Percentiles rank a stretch among this genome's conserved stretches.
Evolutionary conservation across 164 flowering plant species (phyloP).

Genomic region (Piper longum): DNA sequence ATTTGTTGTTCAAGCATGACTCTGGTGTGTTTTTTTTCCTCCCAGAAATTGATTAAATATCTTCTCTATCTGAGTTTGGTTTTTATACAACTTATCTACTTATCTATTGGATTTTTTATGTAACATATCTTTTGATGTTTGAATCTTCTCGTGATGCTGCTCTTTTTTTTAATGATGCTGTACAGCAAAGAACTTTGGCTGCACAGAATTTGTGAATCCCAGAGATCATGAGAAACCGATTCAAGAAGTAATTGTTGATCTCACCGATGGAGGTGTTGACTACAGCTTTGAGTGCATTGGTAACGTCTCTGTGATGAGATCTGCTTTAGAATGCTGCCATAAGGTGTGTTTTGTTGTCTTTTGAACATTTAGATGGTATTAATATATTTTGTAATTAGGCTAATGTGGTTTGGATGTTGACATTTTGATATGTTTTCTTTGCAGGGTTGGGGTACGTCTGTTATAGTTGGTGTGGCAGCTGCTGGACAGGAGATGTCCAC

Average conservation of each 20-base stretch:
- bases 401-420: not conserved
- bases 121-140: no score
- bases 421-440: not conserved
- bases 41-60: no score
- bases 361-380: not conserved
- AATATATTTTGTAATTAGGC: not conserved
- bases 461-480: slow-evolving; percentile 94
- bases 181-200: slow-evolving; percentile 93
- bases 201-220: slow-evolving; percentile 85
- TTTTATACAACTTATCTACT: no score
- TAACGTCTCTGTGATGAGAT: slow-evolving; percentile 84
- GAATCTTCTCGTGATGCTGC: no score
- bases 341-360: slow-evolving; percentile 41
- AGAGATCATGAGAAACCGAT: slow-evolving; percentile 91
- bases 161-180: not conserved
- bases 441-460: slow-evolving; percentile 99
- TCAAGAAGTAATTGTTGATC: slow-evolving; percentile 82
- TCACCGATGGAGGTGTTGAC: slow-evolving; percentile 98
- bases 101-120: no score
- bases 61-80: no score
- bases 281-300: slow-evolving; percentile 99
- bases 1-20: no score
- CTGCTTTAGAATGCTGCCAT: slow-evolving; percentile 97
- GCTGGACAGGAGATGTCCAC: slow-evolving; percentile 94
- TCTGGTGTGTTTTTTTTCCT: no score